phyloP scores from a whole-genome alignment of 2,329 filamentous ascomycete species.

The Xylariaceae sp. region DNA sequence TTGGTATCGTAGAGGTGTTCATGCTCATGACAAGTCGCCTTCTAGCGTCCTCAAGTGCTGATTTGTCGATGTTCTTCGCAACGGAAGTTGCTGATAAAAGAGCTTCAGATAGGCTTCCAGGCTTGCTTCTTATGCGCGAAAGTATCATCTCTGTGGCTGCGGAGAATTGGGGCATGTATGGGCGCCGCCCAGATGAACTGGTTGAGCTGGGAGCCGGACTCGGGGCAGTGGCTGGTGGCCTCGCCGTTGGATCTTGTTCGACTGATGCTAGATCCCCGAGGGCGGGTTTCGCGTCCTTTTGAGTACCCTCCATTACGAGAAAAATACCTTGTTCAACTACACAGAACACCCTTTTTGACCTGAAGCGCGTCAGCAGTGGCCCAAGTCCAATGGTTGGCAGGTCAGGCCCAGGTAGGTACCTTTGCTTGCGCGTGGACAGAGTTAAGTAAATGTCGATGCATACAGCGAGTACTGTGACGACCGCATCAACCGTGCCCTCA shows the following conservation, averaged over 20 bases:
- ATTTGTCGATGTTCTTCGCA: conserved; percentile 31
- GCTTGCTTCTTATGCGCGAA: conserved; percentile 36
- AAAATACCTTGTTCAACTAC: too few species aligned
- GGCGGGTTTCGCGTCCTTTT: too few species aligned
- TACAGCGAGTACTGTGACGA: too few species aligned
- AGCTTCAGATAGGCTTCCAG: conserved; percentile 34
- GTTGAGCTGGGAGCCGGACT: conserved; percentile 25
- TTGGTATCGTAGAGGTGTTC: conserved; percentile 36
- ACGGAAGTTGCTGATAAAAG: conserved; percentile 34
- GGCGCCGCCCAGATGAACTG: conserved; percentile 27
- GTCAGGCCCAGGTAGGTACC: too few species aligned
- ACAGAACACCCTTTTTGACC: too few species aligned
- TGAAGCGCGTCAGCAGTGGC: too few species aligned
- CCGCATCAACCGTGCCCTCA: too few species aligned
- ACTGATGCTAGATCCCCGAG: too few species aligned
- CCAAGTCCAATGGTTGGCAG: too few species aligned
- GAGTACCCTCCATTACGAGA: too few species aligned
- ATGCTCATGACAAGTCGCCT: conserved; percentile 39
- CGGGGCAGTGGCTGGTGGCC: conserved; percentile 9
- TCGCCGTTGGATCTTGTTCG: background rate
- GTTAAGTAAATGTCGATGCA: too few species aligned
- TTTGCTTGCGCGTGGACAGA: too few species aligned
- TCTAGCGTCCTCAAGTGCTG: conserved; percentile 39
- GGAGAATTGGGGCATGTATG: conserved; percentile 34
- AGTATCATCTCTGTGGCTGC: conserved; percentile 42